Evolutionary conservation across 305 asterid genomes (phyloP), one percentile per base, ranked within the genome.

Genomic region (Euphrasia arctica): DNA sequence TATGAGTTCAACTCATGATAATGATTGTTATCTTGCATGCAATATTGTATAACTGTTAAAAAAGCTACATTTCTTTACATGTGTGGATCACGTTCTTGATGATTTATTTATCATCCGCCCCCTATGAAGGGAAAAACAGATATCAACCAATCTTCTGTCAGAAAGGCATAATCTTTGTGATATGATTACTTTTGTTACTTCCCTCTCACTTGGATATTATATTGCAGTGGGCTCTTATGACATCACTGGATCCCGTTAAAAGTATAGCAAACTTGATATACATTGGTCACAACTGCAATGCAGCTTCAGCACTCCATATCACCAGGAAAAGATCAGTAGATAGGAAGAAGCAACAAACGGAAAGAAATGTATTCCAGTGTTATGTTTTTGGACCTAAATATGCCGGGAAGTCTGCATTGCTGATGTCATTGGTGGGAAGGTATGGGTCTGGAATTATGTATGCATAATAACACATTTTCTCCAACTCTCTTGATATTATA

Each of bases 211-310:
- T 78, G 65, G 74, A 70, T 69, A 59, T 65, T 70, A 25, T 80
- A 62, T 78, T 80, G 83, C 92, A 94, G 97, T 94, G 99, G 97
- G 89, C 85, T 72, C 93, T 94, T 69, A 90, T 90, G 97, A 94
- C 99, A 69, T 76, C 76, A 75, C 75, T 94, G 75, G 92, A 86
- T 65, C 99, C 99, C 43, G 77, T 80, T 74, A 84, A 83, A 80
- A 88, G 95, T 81, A 75, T 91, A 71, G 96, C 95, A 72, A 85
- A 94, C 83, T 81, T 94, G 80, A 88, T 82, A 73, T 94, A 94
- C 68, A 76, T 90, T 61, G 97, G 99, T 70, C 87, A 82, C 80
- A 79, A 82, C 80, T 85, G 91, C 74, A 72, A 87, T 72, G 83
- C 91, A 63, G 74, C 92, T 76, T 83, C 96, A 52, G 95, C 93